Evolutionary conservation across 257 asterid species (phyloP).

Genomic region (Solanum pennellii): DNA sequence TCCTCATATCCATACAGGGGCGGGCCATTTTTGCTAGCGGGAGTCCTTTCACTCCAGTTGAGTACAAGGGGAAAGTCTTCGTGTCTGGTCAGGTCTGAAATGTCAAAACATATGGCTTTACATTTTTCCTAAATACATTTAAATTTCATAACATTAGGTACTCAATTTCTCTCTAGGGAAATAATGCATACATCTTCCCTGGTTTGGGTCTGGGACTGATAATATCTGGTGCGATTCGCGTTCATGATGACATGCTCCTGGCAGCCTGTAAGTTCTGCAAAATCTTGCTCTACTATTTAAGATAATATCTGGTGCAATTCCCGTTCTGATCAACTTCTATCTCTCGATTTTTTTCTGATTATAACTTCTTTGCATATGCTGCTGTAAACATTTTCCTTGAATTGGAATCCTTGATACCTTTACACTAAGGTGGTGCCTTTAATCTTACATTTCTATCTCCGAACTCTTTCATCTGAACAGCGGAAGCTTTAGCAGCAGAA

Average conservation of each 20-base stretch:
- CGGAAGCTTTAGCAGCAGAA: conserved; percentile 81
- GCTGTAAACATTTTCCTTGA: not conserved
- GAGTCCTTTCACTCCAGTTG: conserved; percentile 63
- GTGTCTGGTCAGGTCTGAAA: conserved; percentile 62
- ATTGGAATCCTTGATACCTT: not conserved
- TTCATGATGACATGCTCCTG: conserved; percentile 86
- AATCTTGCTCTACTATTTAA: not conserved
- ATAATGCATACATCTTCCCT: conserved; percentile 86
- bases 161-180: conserved; percentile 33
- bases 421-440: not conserved
- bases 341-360: not conserved
- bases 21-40: conserved; percentile 77
- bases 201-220: conserved; percentile 87
- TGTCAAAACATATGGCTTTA: not conserved
- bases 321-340: not conserved
- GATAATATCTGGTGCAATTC: not conserved
- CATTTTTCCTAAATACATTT: not conserved
- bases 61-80: conserved; percentile 40
- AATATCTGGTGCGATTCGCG: conserved; percentile 89
- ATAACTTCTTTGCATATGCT: not conserved
- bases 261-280: conserved; percentile 68
- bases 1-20: conserved; percentile 32
- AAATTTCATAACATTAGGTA: not conserved
- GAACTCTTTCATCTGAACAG: conserved; percentile 29
- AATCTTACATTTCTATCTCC: not conserved